Evolutionary conservation across 179 eudicot species (phyloP).

Genomic region (Beta corolliflora): DNA sequence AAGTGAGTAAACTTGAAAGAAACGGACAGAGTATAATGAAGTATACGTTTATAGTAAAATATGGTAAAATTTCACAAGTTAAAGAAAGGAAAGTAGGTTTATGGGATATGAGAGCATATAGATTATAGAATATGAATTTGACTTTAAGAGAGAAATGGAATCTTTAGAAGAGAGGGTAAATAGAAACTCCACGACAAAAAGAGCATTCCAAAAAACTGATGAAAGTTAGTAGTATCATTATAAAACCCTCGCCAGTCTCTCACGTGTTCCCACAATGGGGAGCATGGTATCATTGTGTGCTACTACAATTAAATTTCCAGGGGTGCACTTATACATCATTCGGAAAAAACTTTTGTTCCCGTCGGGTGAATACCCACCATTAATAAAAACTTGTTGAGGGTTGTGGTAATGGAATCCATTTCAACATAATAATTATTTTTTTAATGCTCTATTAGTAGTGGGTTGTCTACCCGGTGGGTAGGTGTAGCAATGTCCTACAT

Average conservation of each 20-base stretch:
- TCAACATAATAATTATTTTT: too few relatives aligned
- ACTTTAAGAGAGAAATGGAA: background rate
- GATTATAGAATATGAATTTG: background rate
- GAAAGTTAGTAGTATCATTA: background rate
- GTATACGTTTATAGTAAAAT: too few relatives aligned
- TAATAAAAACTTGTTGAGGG: too few relatives aligned
- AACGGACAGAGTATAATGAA: too few relatives aligned
- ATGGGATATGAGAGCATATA: background rate
- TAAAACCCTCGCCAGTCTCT: background rate
- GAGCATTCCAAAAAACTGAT: background rate
- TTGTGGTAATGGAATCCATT: too few relatives aligned
- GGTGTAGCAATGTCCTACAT: too few relatives aligned
- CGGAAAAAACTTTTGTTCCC: too few relatives aligned
- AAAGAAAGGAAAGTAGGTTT: background rate
- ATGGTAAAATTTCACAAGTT: background rate
- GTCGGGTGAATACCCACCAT: too few relatives aligned
- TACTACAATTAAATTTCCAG: background rate
- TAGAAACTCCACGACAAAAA: background rate
- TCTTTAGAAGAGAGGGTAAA: background rate
- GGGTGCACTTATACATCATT: background rate
- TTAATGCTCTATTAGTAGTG: too few relatives aligned
- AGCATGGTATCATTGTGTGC: conserved; percentile 15
- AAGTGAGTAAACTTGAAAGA: too few relatives aligned
- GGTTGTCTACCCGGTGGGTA: too few relatives aligned
- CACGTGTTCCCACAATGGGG: conserved; percentile 21